Conservation (phyloP, 345 rosid genomes). For the Dipteronia dyeriana region DNA sequence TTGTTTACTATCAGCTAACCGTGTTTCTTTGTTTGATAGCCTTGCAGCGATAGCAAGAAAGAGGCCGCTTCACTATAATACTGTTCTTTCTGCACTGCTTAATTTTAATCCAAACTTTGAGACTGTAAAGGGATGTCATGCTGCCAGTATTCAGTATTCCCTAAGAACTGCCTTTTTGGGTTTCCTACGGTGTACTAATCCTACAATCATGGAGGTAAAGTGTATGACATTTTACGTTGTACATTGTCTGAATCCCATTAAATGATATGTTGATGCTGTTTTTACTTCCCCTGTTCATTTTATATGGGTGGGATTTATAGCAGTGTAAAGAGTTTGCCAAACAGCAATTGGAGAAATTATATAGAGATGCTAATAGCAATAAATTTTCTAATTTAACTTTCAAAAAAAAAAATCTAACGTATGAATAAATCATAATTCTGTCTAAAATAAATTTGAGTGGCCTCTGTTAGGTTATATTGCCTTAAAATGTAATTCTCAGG, state of each 20-base stretch:
- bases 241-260: not conserved
- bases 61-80: constrained; percentile 73
- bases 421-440: too few species aligned
- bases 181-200: constrained; percentile 79
- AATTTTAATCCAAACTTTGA: constrained; percentile 70
- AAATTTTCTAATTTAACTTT: too few species aligned
- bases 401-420: too few species aligned
- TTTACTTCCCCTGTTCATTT: too few species aligned
- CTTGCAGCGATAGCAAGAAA: constrained; percentile 87
- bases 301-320: too few species aligned
- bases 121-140: constrained; percentile 58
- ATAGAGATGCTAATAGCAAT: too few species aligned
- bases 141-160: constrained; percentile 76
- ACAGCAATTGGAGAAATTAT: too few species aligned
- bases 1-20: constrained; percentile 29
- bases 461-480: too few species aligned
- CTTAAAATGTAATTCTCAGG: too few species aligned
- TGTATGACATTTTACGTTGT: constrained; percentile 11
- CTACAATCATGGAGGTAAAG: constrained; percentile 74
- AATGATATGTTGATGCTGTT: not conserved
- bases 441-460: too few species aligned
- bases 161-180: constrained; percentile 91
- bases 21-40: constrained; percentile 56
- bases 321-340: too few species aligned
- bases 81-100: constrained; percentile 72